Base-by-base conservation (phyloP, 441 rosid genomes). In the Eutrema salsugineum region DNA sequence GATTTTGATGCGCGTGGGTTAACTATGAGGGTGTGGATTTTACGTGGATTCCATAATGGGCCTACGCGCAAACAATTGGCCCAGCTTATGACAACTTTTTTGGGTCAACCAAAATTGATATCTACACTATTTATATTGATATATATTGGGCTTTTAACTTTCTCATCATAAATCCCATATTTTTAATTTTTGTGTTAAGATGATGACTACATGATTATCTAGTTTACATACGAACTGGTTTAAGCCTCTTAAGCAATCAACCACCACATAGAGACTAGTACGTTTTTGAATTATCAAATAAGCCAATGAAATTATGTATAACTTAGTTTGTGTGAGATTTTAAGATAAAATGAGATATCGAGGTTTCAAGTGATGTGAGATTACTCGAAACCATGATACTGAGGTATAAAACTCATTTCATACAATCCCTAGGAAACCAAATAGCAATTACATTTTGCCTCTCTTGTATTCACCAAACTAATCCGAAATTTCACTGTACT, bases 401-500 rank as follows among this genome's bases (percentile, higher is more conserved):
- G 61, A 33, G 4, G 16, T 36, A 36, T 17, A 2, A 22, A 5
- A 56, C 8, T 20, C 72, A 47, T 59, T 38, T 17, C 50, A 2
- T 30, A 11, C 14, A 16, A 28, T 6, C 12, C 28, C 12, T 27
- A 19, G 8, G 36, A 19, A 70, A 49, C 40, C 28, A 38, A 48
- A 47, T 28, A 35, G 59, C 77, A 72, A 56, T 64, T 38, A 65
- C 43, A 56, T 56, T 64, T 63, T 36, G 70, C 33, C 24, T 63
- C 42, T 46, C 20, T 38, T 49, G 55, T 73, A 72, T 73, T 65
- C 66, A 73, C 72, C 46, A 66, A 38, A 57, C 16, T 38, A 58
- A 59, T 42, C 64, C 63, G 10, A 46, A 56, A 60, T 9, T 24
- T 53, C 28, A 44, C 78, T 68, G 78, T 75, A 75, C 78, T 75